A percentile compares a stretch with the other conserved stretches of the same genome.
phyloP scores from a whole-genome alignment of 164 flowering plant species.

The Stephania japonica region DNA sequence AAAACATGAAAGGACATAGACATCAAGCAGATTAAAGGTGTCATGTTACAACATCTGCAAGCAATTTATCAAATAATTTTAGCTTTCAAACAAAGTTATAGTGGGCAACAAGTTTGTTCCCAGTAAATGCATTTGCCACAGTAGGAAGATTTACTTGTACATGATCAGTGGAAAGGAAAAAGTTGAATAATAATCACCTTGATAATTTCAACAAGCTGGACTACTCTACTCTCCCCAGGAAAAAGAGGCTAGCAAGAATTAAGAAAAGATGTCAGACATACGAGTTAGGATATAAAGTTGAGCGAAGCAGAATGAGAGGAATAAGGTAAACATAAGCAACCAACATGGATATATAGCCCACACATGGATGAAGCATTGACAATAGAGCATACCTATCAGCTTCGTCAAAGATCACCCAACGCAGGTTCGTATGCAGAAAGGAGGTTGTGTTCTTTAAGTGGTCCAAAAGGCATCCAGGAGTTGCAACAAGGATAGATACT shows the following conservation, averaged over 20 bases:
- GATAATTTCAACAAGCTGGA: constrained; percentile 90
- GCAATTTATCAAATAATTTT: not conserved
- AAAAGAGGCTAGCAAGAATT: constrained; percentile 59
- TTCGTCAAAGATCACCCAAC: constrained; percentile 96
- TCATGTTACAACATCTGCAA: not conserved
- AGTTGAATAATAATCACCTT: constrained; percentile 40
- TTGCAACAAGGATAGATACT: constrained; percentile 86
- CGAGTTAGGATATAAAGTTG: not conserved
- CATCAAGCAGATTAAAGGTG: not conserved
- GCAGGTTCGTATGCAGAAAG: constrained; percentile 57
- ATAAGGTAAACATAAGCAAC: not conserved
- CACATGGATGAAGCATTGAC: not conserved
- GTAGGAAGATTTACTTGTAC: not conserved
- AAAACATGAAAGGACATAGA: not conserved
- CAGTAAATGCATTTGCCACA: not conserved
- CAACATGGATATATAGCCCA: constrained; percentile 19
- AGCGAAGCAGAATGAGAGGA: not conserved
- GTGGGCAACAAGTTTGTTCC: not conserved
- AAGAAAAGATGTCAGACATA: not conserved
- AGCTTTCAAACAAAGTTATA: not conserved
- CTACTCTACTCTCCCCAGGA: constrained; percentile 91
- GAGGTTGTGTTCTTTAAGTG: constrained; percentile 86
- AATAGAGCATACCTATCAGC: constrained; percentile 69
- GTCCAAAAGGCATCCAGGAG: constrained; percentile 97
- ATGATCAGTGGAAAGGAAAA: not conserved